Percentiles rank a stretch among this genome's conserved stretches.
phyloP scores from a whole-genome alignment of 2,329 filamentous ascomycete species.

The Monilinia polystroma region DNA sequence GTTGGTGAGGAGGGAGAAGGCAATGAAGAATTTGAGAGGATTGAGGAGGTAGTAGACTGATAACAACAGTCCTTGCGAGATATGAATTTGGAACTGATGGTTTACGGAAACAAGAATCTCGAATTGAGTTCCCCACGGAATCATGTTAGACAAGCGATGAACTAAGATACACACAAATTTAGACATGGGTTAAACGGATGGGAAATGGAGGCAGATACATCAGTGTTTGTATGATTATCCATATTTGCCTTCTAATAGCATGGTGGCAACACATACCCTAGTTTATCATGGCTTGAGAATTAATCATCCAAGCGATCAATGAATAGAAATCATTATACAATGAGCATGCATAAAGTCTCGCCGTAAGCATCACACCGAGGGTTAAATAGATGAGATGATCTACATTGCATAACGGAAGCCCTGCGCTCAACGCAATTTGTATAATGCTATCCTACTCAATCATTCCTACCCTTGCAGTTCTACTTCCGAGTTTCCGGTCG shows the following conservation, averaged over 20 bases:
- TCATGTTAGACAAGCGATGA: not conserved
- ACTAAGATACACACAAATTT: not conserved
- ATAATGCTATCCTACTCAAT: too few species aligned
- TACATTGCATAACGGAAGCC: not conserved
- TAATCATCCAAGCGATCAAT: not conserved
- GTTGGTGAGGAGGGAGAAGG: conserved; percentile 28
- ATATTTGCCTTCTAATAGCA: not conserved
- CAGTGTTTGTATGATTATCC: not conserved
- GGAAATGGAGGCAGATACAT: not conserved
- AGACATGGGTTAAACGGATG: not conserved
- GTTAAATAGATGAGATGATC: not conserved
- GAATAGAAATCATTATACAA: not conserved
- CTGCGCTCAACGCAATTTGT: not conserved
- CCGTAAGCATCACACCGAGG: not conserved
- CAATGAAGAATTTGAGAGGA: conserved; percentile 29
- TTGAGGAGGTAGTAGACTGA: conserved; percentile 40
- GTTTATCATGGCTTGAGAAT: not conserved
- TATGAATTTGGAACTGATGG: not conserved
- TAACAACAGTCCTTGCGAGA: not conserved
- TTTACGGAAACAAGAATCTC: not conserved
- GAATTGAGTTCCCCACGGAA: too few species aligned
- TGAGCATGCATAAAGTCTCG: not conserved
- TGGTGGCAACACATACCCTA: not conserved
- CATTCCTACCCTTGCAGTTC: not conserved
- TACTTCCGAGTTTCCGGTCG: not conserved